These are phyloP conservation scores for Venturiaceae sp. DNA, from an alignment of 2,329 filamentous ascomycete genomes.

Conservation along the genomic window DNA sequence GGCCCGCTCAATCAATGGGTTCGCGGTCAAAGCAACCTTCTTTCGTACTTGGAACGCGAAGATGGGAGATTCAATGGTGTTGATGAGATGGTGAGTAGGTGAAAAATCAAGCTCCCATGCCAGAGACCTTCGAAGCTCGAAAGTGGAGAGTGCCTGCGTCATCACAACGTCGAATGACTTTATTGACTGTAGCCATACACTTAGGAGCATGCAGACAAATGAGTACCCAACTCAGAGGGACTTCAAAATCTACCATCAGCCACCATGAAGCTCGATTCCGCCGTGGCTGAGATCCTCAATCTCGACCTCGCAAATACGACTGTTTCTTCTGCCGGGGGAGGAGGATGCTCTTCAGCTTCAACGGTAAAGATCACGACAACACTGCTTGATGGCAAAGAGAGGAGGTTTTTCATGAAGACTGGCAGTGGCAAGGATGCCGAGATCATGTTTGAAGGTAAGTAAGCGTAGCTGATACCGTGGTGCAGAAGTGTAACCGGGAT, in stretches of 20 bases:
- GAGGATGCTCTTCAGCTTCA: slow-evolving; percentile 53
- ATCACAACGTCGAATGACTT: background rate
- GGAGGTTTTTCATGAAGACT: slow-evolving; percentile 64
- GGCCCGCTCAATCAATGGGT: too few species aligned
- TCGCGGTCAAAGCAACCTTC: too few species aligned
- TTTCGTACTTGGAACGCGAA: too few species aligned
- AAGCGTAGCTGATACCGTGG: too few species aligned
- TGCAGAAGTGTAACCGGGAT: too few species aligned
- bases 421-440: slow-evolving; percentile 49
- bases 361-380: slow-evolving; percentile 50
- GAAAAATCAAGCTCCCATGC: too few species aligned
- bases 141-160: background rate
- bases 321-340: slow-evolving; percentile 53
- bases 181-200: background rate
- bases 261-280: slow-evolving; percentile 48
- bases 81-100: too few species aligned
- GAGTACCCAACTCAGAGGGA: background rate
- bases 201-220: background rate
- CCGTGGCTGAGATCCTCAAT: slow-evolving; percentile 50
- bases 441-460: slow-evolving; percentile 58
- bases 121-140: too few species aligned
- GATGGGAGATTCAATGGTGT: too few species aligned
- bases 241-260: background rate
- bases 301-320: slow-evolving; percentile 46
- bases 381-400: slow-evolving; percentile 37